Evolutionary conservation across 768 basidiomycete genomes (phyloP), one percentile per base, ranked within the genome.

Genomic region (Podaxis mareebaensis): DNA sequence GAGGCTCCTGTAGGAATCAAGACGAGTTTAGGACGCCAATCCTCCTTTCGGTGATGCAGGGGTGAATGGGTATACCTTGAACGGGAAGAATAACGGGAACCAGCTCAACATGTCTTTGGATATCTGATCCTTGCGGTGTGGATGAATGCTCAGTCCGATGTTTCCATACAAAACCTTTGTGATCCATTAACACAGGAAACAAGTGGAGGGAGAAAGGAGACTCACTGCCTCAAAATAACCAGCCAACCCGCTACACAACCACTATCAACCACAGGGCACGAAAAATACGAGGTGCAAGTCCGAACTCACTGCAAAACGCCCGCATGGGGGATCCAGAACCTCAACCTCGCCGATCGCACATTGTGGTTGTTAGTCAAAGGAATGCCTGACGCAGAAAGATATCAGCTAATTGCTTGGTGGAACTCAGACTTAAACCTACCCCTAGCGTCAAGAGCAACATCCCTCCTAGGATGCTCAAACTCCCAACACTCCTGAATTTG

Each of bases 31-130:
- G 36, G 8, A 58, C 15, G 8, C 67, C 53, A 64, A 24, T 42
- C 30, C 48, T 63, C 61, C 51, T 33, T 12, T 28, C 51, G 10
- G 33, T 26, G 57, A 33, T 12, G 58, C n/a, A 22, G 20, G 20
- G 22, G 60, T 63, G 64, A n/a, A 40, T 6, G 56, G 8, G 73
- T 85, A 33, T 64, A 91, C 95, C 76, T 88, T 91, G 72, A 99
- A 86, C 2, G 97, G 97, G 76, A 99, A 96, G 77, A 94, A 97
- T 20, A 98, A 76, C 0, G 97, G 97, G 78, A 99, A 99, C 97
- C 97, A 99, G 72, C 96, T 98, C 69, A 99, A 81, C 97, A 99
- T 99, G 68, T 99, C 90, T 69, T 93, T 95, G 7, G 94, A 95
- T 59, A 96, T 82, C 52, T 85, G 81, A 28, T 93, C 90, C 72